A percentile compares a stretch with the other conserved stretches of the same genome.
Evolutionary conservation across 2,329 filamentous ascomycete genomes (phyloP).

Genomic region (Verticillium nonalfalfae): DNA sequence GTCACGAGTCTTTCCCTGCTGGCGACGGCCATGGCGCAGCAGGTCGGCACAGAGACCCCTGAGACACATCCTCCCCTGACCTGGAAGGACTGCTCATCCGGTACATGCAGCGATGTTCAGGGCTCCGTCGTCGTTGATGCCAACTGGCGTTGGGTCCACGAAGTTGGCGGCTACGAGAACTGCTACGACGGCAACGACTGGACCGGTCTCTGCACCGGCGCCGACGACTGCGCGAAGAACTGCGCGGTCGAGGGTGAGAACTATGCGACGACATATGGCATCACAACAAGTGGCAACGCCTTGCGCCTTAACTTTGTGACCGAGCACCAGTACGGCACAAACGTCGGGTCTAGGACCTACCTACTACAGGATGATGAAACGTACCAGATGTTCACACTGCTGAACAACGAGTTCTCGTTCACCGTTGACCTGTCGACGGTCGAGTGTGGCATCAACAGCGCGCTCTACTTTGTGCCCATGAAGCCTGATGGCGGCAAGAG

Average conservation of each 20-base stretch:
- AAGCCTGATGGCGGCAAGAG: slow-evolving; percentile 44
- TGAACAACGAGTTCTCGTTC: slow-evolving; percentile 59
- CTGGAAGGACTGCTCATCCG: slow-evolving; percentile 35
- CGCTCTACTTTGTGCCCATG: slow-evolving; percentile 56
- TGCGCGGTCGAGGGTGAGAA: slow-evolving; percentile 41
- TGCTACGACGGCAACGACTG: slow-evolving; percentile 41
- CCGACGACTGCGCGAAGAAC: slow-evolving; percentile 34
- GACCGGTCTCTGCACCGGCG: slow-evolving; percentile 28
- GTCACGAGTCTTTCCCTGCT: slow-evolving; percentile 15
- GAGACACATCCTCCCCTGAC: slow-evolving; percentile 38
- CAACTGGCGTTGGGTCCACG: slow-evolving; percentile 49
- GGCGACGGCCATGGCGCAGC: slow-evolving; percentile 30
- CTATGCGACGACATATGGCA: slow-evolving; percentile 39
- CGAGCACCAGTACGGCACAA: slow-evolving; percentile 33
- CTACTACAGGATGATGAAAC: slow-evolving; percentile 47
- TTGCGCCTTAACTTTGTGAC: slow-evolving; percentile 47
- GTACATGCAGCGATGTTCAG: slow-evolving; percentile 31
- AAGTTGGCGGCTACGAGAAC: slow-evolving; percentile 31
- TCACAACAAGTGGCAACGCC: slow-evolving; percentile 37
- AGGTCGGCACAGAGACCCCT: slow-evolving; percentile 28
- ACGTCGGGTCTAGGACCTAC: slow-evolving; percentile 48
- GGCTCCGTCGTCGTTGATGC: slow-evolving; percentile 42
- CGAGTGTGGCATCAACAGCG: slow-evolving; percentile 60
- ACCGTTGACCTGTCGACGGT: slow-evolving; percentile 60
- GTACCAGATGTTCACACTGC: slow-evolving; percentile 55